Evolutionary conservation across 495 filamentous ascomycete species (phyloP).

Genomic region (Hypoxylon intermedium): DNA sequence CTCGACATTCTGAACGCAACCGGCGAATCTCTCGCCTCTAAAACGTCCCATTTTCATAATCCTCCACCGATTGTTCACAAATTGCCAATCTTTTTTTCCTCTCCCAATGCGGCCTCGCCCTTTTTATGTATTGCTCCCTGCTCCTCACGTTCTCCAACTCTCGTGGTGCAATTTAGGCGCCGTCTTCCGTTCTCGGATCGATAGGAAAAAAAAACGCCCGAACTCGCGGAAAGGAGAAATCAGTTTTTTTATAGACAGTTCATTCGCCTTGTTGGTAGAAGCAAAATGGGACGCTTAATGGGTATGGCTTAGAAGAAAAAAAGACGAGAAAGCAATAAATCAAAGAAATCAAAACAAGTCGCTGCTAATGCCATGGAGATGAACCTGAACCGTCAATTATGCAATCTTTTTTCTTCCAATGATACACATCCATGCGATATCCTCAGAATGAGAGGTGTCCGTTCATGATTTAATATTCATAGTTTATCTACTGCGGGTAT

Average conservation of each 20-base stretch:
- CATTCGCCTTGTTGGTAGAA: conserved; percentile 35
- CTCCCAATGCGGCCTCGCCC: conserved; percentile 27
- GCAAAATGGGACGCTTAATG: conserved; percentile 41
- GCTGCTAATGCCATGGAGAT: conserved; percentile 49
- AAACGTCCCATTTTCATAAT: conserved; percentile 21
- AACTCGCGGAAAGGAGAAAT: conserved; percentile 41
- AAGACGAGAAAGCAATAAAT: conserved; percentile 19
- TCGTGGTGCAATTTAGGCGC: conserved; percentile 27
- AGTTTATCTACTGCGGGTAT: conserved; percentile 20
- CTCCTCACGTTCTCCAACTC: conserved; percentile 17
- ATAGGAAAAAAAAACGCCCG: conserved; percentile 37
- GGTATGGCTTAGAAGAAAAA: conserved; percentile 45
- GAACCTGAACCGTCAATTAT: conserved; percentile 48
- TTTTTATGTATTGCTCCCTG: conserved; percentile 26
- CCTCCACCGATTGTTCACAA: conserved; percentile 32
- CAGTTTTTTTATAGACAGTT: conserved; percentile 46
- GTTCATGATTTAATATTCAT: conserved; percentile 27
- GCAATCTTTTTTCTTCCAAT: conserved; percentile 46
- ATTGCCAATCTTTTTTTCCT: conserved; percentile 36
- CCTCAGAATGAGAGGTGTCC: conserved; percentile 16
- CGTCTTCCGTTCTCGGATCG: conserved; percentile 32
- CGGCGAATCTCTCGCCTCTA: conserved; percentile 16
- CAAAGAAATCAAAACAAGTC: conserved; percentile 42
- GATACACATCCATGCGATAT: conserved; percentile 41
- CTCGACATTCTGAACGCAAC: conserved; percentile 27